Conservation (phyloP, 1,284 basidiomycete species). For the Neonothopanus nambi region DNA sequence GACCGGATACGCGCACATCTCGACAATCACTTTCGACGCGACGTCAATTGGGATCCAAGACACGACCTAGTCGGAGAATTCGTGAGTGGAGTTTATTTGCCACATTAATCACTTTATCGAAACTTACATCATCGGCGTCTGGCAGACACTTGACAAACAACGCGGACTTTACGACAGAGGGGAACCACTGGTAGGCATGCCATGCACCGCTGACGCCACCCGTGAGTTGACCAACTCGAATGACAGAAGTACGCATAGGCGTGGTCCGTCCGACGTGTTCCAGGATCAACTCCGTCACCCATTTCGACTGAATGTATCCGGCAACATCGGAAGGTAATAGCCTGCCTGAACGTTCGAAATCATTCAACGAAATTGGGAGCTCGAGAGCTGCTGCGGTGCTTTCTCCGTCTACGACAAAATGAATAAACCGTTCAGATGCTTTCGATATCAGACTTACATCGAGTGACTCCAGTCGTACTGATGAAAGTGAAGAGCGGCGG, state of each 20-base stretch:
- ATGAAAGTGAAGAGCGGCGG: constrained; percentile 28
- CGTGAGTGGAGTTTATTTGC: background rate
- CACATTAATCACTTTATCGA: background rate
- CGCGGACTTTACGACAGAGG: background rate
- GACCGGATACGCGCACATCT: background rate
- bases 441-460: too few species aligned
- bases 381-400: background rate
- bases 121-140: background rate
- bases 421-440: too few species aligned
- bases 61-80: background rate
- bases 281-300: background rate
- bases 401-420: too few species aligned
- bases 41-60: background rate
- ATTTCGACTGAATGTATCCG: background rate
- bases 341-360: too few species aligned
- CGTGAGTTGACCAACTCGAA: background rate
- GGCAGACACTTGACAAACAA: background rate
- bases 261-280: background rate
- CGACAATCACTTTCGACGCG: background rate
- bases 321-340: background rate
- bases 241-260: background rate
- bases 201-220: background rate
- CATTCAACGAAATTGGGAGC: too few species aligned
- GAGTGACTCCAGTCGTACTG: constrained; percentile 21
- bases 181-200: background rate